Base-by-base conservation (phyloP, 768 basidiomycete species). In the Collybia sordida region DNA sequence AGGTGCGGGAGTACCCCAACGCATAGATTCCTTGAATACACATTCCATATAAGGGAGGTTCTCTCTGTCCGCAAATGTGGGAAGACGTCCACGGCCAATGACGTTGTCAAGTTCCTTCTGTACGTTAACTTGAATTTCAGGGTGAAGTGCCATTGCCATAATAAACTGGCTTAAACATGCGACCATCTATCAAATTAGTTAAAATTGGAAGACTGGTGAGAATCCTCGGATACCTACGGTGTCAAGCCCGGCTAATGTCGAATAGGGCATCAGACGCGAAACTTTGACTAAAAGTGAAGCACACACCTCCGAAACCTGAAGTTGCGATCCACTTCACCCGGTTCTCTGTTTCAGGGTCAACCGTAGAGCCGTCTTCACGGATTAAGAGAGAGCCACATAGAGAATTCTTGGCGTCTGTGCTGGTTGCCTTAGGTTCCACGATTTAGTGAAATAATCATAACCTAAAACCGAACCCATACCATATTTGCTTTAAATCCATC, bases 301-400 rank as follows among this genome's bases (percentile, higher is more conserved):
- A 31, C 31, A 4, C 49, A 57, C 56, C 56, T 21, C 56, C 56
- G 35, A 57, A 57, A 3, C 52, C 52, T 6, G 56, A 57, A 9
- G 56, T 49, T 18, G 56, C 56, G 31, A 57, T 57, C 56, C 56
- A 57, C 44, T 57, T 57, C 17, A 57, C 52, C n/a, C 56, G 44
- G 17, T 53, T 53, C 28, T 57, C 56, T 4, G 56, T 57, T 27
- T 53, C 56, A 6, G 45, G 21, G 36, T 53, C 49, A 11, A 57
- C 56, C 2, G 52, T 39, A 28, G 52, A 47, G 8, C 56, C 56
- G 22, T 54, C 56, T 6, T 49, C 23, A 8, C 46, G 49, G n/a
- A 57, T 57, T 52, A 57, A 53, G 21, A 57, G 43, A 19, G 56
- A 57, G 9, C 56, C 56, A 36, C 56, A 57, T 2, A 57, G 25